Evolutionary conservation across 2,329 filamentous ascomycete genomes (phyloP).

Genomic region (Trichoderma oligosporum): DNA sequence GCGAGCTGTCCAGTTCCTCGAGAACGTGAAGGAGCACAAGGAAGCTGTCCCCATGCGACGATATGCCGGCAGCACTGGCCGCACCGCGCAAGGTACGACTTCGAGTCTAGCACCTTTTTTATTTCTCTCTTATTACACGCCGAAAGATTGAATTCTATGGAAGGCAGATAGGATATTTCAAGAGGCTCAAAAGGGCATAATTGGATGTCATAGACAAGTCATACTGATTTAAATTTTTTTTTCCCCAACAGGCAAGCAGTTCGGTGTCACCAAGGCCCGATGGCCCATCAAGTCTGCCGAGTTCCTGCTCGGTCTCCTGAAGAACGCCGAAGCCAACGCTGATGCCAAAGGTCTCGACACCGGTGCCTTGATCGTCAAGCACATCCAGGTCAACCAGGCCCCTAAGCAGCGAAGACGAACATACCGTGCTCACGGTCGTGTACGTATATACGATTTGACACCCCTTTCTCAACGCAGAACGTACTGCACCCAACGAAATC

Average conservation of each 20-base stretch:
- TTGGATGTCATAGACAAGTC: background rate
- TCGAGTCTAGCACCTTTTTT: background rate
- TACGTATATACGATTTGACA: slow-evolving; percentile 53
- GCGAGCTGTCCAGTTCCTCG: slow-evolving; percentile 92
- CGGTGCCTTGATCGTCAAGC: slow-evolving; percentile 96
- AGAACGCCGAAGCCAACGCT: slow-evolving; percentile 96
- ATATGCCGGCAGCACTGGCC: slow-evolving; percentile 93
- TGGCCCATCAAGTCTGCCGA: slow-evolving; percentile 99
- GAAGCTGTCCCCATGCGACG: slow-evolving; percentile 98
- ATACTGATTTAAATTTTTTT: slow-evolving; percentile 28
- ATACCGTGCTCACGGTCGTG: slow-evolving; percentile 99
- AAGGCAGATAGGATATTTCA: background rate
- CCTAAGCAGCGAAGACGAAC: slow-evolving; percentile 98
- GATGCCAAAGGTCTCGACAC: slow-evolving; percentile 97
- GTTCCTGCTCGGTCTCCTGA: slow-evolving; percentile 94
- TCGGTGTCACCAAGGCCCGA: slow-evolving; percentile 95
- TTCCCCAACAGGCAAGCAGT: slow-evolving; percentile 78
- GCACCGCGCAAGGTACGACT: slow-evolving; percentile 92
- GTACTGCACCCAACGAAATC: background rate
- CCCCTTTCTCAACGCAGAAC: background rate
- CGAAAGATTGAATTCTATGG: background rate
- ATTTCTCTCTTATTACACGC: background rate
- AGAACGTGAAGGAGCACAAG: slow-evolving; percentile 95
- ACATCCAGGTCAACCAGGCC: slow-evolving; percentile 99
- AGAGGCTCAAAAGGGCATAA: background rate